phyloP scores from a whole-genome alignment of 441 rosid genomes.

The Theobroma grandiflorum region DNA sequence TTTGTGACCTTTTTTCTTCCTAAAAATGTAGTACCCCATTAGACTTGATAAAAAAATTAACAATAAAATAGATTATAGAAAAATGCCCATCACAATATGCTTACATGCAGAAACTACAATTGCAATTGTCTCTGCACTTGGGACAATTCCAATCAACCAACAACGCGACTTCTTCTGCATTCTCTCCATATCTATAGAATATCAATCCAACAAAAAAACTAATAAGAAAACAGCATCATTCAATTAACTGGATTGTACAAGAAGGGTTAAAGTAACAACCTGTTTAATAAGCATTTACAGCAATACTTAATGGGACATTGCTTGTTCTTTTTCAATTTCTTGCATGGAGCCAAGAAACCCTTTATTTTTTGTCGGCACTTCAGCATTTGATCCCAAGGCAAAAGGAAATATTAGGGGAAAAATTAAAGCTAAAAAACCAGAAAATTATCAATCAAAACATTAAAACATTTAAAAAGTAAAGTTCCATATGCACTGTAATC shows the following conservation, averaged over 20 bases:
- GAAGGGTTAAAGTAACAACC: constrained; percentile 40
- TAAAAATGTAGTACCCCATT: constrained; percentile 31
- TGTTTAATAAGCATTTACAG: constrained; percentile 75
- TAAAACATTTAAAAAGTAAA: neutral
- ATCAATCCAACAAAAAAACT: constrained; percentile 23
- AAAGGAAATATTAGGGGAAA: constrained; percentile 9
- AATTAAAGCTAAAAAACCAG: neutral
- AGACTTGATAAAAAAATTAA: constrained; percentile 1
- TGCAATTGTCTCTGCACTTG: constrained; percentile 85
- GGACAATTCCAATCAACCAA: constrained; percentile 78
- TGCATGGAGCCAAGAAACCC: constrained; percentile 66
- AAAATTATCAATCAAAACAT: neutral
- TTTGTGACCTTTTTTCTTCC: constrained; percentile 78
- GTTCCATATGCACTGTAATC: neutral
- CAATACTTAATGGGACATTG: constrained; percentile 64
- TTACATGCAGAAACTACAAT: constrained; percentile 89
- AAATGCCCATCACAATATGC: constrained; percentile 20
- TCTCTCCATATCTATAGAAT: constrained; percentile 75
- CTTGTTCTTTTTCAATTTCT: constrained; percentile 48
- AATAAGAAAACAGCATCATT: neutral
- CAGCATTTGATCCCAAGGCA: constrained; percentile 26
- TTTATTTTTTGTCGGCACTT: constrained; percentile 90
- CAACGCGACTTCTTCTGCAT: constrained; percentile 63
- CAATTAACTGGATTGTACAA: neutral
- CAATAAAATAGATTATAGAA: constrained; percentile 19